Evolutionary conservation across 192 early-diverging fungal species (phyloP).

Genomic region (Podochytrium sp.): DNA sequence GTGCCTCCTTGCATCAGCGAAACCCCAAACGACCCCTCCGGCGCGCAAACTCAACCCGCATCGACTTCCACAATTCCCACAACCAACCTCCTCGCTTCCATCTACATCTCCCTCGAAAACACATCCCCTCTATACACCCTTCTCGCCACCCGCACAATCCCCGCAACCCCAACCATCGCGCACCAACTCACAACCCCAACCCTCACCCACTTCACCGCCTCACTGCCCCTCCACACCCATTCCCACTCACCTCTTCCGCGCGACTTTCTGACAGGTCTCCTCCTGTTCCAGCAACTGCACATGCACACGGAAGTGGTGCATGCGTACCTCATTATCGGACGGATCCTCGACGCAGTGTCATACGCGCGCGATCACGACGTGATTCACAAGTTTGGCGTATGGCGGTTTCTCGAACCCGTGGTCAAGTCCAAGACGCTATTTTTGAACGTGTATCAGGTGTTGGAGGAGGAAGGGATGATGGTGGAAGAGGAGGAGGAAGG

Average conservation of each 20-base stretch:
- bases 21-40: not conserved
- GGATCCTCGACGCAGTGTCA: constrained; percentile 46
- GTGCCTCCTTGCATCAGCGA: constrained; percentile 36
- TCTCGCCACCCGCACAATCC: not conserved
- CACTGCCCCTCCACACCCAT: not conserved
- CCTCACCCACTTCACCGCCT: not conserved
- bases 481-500: constrained; percentile 2
- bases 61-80: constrained; percentile 11
- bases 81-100: constrained; percentile 30
- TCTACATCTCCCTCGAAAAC: constrained; percentile 26
- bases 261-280: constrained; percentile 32
- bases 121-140: constrained; percentile 34
- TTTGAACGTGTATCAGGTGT: constrained; percentile 47
- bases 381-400: constrained; percentile 3
- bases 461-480: constrained; percentile 50
- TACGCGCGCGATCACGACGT: constrained; percentile 26
- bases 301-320: constrained; percentile 35
- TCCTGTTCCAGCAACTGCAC: constrained; percentile 39
- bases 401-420: constrained; percentile 44
- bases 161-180: not conserved
- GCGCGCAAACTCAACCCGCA: not conserved
- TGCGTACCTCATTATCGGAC: constrained; percentile 24
- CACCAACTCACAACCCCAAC: not conserved
- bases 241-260: not conserved
- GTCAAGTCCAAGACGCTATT: constrained; percentile 42